These are phyloP conservation scores for Keithomyces neogunnii DNA, from an alignment of 2,329 filamentous ascomycete species.

Conservation along the genomic window DNA sequence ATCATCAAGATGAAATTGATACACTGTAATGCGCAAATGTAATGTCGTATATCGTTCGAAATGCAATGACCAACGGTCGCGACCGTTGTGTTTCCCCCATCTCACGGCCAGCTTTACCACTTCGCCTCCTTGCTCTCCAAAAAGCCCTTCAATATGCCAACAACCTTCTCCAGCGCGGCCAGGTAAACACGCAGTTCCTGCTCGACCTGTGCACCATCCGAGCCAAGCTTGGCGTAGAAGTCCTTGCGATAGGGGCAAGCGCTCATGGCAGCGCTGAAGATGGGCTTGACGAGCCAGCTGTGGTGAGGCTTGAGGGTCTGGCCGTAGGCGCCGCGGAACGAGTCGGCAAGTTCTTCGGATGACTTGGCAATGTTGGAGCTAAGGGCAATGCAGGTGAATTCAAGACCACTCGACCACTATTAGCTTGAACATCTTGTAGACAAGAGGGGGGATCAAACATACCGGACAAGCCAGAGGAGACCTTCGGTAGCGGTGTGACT, in stretches of 20 bases:
- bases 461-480: conserved; percentile 85
- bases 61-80: neutral
- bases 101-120: conserved; percentile 34
- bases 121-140: conserved; percentile 47
- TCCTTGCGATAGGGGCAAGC: conserved; percentile 89
- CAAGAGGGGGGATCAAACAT: conserved; percentile 19
- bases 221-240: conserved; percentile 83
- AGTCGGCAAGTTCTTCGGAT: conserved; percentile 68
- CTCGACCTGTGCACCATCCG: conserved; percentile 53
- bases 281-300: conserved; percentile 78
- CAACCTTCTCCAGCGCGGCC: conserved; percentile 65
- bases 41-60: neutral
- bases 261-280: conserved; percentile 89
- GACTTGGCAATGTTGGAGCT: conserved; percentile 64
- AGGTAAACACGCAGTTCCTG: conserved; percentile 64
- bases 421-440: conserved; percentile 3
- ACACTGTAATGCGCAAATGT: neutral
- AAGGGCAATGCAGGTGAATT: conserved; percentile 85
- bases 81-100: neutral
- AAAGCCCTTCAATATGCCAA: conserved; percentile 64
- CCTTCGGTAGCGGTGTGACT: conserved; percentile 86
- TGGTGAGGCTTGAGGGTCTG: conserved; percentile 88
- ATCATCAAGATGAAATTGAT: neutral
- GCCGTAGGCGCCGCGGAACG: conserved; percentile 80
- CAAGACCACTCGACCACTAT: conserved; percentile 60